A percentile compares a stretch with the other conserved stretches of the same genome.
Conservation (phyloP, 2,329 filamentous ascomycete species). For the Aphanocladium album region DNA sequence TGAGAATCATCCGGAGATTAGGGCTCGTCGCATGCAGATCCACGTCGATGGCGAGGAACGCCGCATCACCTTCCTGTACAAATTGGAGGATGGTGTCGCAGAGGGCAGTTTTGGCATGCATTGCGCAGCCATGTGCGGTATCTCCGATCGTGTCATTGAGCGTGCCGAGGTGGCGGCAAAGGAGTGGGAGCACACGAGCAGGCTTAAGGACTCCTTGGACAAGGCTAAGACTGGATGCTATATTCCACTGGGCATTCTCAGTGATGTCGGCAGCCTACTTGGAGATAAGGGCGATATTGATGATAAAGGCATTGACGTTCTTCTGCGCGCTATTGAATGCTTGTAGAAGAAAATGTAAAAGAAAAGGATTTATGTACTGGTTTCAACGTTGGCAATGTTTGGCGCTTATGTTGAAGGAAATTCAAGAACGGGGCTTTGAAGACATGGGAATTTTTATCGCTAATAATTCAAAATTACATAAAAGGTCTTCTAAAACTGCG, state of each 20-base stretch:
- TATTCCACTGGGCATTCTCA: slow-evolving; percentile 79
- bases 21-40: slow-evolving; percentile 86
- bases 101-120: slow-evolving; percentile 99
- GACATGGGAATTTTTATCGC: not conserved
- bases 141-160: slow-evolving; percentile 75
- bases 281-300: slow-evolving; percentile 50
- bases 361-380: not conserved
- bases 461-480: not conserved
- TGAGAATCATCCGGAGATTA: slow-evolving; percentile 79
- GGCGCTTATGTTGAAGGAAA: not conserved
- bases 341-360: slow-evolving; percentile 34
- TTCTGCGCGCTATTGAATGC: slow-evolving; percentile 55
- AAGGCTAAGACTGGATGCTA: slow-evolving; percentile 73
- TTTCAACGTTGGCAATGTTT: not conserved
- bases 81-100: slow-evolving; percentile 85
- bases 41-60: slow-evolving; percentile 80
- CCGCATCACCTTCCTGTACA: slow-evolving; percentile 95
- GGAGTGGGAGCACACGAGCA: slow-evolving; percentile 92
- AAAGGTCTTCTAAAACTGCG: too few relatives aligned
- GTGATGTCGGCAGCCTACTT: slow-evolving; percentile 77
- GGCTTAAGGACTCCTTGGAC: slow-evolving; percentile 83
- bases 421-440: not conserved
- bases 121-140: slow-evolving; percentile 97
- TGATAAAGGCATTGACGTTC: slow-evolving; percentile 51
- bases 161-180: slow-evolving; percentile 81